Evolutionary conservation across 306 rosid genomes (phyloP).

Genomic region (Betula pendula): DNA sequence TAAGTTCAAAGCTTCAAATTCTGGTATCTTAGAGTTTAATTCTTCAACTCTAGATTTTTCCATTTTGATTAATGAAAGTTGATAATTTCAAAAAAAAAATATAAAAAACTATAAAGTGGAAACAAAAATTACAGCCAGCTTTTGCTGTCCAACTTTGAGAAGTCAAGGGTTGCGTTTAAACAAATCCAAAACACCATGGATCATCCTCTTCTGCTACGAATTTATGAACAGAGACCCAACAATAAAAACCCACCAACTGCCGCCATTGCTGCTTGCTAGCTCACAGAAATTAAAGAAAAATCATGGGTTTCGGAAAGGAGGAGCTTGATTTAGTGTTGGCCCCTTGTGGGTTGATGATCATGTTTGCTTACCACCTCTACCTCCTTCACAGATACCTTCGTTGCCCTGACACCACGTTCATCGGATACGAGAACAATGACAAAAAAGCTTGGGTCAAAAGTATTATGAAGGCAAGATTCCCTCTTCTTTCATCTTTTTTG

Average conservation of each 20-base stretch:
- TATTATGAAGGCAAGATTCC: slow-evolving; percentile 62
- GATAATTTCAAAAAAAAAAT: no score
- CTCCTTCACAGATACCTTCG: slow-evolving; percentile 60
- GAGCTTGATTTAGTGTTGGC: slow-evolving; percentile 67
- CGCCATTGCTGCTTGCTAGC: neutral
- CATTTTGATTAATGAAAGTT: no score
- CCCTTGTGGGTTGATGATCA: slow-evolving; percentile 66
- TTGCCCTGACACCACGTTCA: slow-evolving; percentile 64
- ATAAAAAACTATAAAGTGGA: no score
- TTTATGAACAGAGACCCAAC: neutral
- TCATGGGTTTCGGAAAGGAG: slow-evolving; percentile 53
- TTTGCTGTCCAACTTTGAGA: neutral
- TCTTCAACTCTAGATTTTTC: no score
- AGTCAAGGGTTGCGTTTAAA: neutral
- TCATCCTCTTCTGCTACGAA: neutral
- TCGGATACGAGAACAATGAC: slow-evolving; percentile 78
- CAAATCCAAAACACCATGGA: neutral
- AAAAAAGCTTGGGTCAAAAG: slow-evolving; percentile 67
- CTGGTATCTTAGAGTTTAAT: no score
- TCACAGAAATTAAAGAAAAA: neutral
- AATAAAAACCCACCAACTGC: neutral
- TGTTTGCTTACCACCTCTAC: slow-evolving; percentile 64
- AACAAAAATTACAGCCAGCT: no score
- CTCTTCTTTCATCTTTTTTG: neutral
- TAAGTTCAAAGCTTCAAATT: no score